These are phyloP conservation scores for Podila minutissima DNA, from an alignment of 192 early-diverging fungal species.

Conservation along the genomic window DNA sequence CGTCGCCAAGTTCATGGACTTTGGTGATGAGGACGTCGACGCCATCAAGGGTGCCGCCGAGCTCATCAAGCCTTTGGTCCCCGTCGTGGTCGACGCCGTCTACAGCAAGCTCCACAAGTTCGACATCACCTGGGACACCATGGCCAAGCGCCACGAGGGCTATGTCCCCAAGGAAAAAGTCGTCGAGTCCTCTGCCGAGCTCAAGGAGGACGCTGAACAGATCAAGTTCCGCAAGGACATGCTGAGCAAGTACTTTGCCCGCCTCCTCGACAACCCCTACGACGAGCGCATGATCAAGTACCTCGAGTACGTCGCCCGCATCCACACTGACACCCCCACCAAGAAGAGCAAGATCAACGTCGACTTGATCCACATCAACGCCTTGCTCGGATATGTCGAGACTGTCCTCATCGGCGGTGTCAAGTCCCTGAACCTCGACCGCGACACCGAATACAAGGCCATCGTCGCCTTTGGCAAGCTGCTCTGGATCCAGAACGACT, in stretches of 20 bases:
- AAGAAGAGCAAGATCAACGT: slow-evolving; percentile 85
- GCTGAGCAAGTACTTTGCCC: slow-evolving; percentile 75
- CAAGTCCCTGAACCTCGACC: slow-evolving; percentile 61
- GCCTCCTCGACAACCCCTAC: slow-evolving; percentile 62
- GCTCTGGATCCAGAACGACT: slow-evolving; percentile 88
- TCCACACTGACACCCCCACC: slow-evolving; percentile 77
- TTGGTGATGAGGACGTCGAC: slow-evolving; percentile 73
- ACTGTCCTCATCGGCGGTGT: slow-evolving; percentile 63
- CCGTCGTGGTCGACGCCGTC: slow-evolving; percentile 80
- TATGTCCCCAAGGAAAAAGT: slow-evolving; percentile 57
- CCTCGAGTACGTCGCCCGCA: slow-evolving; percentile 82
- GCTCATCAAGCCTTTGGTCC: slow-evolving; percentile 72
- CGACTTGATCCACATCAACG: slow-evolving; percentile 85
- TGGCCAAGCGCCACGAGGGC: slow-evolving; percentile 74
- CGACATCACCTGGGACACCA: slow-evolving; percentile 79
- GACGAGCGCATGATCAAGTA: slow-evolving; percentile 73
- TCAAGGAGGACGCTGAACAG: slow-evolving; percentile 71
- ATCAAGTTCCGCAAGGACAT: slow-evolving; percentile 86
- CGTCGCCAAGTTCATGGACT: slow-evolving; percentile 77
- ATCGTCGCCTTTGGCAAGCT: slow-evolving; percentile 82
- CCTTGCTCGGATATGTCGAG: slow-evolving; percentile 75
- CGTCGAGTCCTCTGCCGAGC: slow-evolving; percentile 46
- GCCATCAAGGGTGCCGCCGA: slow-evolving; percentile 72
- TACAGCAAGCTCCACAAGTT: slow-evolving; percentile 75
- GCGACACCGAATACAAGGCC: slow-evolving; percentile 61